Evolutionary conservation across 352 stramenopile species (phyloP).

Genomic region (Phytophthora fragariae): DNA sequence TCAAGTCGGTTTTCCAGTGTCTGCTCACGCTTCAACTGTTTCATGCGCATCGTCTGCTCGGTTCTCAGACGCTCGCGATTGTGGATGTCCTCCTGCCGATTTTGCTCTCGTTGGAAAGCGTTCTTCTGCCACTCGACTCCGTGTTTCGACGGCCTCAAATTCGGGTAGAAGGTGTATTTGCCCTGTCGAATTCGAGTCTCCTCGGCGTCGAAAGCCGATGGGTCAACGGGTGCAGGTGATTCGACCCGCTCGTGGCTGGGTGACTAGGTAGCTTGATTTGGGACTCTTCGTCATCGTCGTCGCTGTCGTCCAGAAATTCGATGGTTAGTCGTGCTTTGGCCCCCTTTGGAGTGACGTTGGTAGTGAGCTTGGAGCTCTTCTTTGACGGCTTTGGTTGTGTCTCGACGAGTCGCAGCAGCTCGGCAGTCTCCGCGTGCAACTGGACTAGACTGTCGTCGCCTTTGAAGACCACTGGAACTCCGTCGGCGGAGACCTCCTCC

Average conservation of each 20-base stretch:
- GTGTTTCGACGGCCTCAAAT: slow-evolving; percentile 61
- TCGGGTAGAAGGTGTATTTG: slow-evolving; percentile 69
- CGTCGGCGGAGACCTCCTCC: slow-evolving; percentile 19
- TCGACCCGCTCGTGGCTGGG: slow-evolving; percentile 4
- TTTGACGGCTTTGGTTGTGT: slow-evolving; percentile 37
- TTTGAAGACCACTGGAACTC: slow-evolving; percentile 39
- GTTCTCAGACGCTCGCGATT: slow-evolving; percentile 23
- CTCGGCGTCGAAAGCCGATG: slow-evolving; percentile 62
- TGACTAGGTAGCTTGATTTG: slow-evolving; percentile 4
- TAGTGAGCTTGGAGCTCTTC: slow-evolving; percentile 34
- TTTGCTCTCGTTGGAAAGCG: slow-evolving; percentile 48
- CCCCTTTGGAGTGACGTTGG: slow-evolving; percentile 9
- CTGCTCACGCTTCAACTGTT: slow-evolving; percentile 24
- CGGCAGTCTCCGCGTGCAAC: slow-evolving; percentile 64
- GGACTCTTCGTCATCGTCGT: slow-evolving; percentile 29
- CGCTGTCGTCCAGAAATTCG: slow-evolving; percentile 68
- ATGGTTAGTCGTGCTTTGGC: slow-evolving; percentile 66
- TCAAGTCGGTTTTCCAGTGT: slow-evolving; percentile 55
- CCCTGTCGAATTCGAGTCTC: slow-evolving; percentile 61
- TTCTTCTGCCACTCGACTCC: slow-evolving; percentile 51
- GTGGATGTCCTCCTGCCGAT: slow-evolving; percentile 45
- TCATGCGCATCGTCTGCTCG: slow-evolving; percentile 31
- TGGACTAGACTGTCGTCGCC: slow-evolving; percentile 63
- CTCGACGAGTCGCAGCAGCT: slow-evolving; percentile 68
- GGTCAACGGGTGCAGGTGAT: slow-evolving; percentile 34